Evolutionary conservation across 1,139 yeast species (phyloP), one percentile per base, ranked within the genome.

Genomic region (Suhomyces wounanorum): DNA sequence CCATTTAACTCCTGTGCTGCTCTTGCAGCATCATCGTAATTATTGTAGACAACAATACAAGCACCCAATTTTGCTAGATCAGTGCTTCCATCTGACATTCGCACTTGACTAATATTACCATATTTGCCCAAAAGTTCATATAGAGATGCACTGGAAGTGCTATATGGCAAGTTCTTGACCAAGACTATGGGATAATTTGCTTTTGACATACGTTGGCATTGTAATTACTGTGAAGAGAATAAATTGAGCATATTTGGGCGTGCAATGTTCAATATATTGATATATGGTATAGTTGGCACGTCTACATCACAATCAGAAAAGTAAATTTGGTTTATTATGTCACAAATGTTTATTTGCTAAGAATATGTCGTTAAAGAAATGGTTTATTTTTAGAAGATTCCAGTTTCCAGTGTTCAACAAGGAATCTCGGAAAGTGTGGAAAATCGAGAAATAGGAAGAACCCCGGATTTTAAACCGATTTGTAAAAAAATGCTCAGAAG

Each of bases 121-220:
- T 74, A 83, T 51, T 77, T 75, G 2, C 84, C 82, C 57, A 83
- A 80, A 10, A 84, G 67, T 21, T 77, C 78, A 58, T 78, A 84
- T 26, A 85, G 65, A 28, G 82, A 79, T 2, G 69, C 71, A 0
- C 78, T 61, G 1, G 80, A 68, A 3, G 80, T 73, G 36, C 74
- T 74, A 60, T 78, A 84, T 0, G 89, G 85, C 14, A 85, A 70
- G 60, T 85, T 85, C 61, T 82, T 82, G 33, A 83, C 83, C 52
- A 73, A 73, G 10, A 85, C 70, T 39, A 81, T 79, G 2, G 85
- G 85, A 45, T 77, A 77, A 23, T 73, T 74, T 21, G 47, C 21
- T 38, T 51, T 51, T 6, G 59, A 54, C 61, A 58, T 58, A 37
- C 8, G 9, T 14, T 23, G 13, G 10, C 3, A 3, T 23, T 14